phyloP scores from a whole-genome alignment of 2,329 filamentous ascomycete genomes.

The Orbilia blumenaviensis region DNA sequence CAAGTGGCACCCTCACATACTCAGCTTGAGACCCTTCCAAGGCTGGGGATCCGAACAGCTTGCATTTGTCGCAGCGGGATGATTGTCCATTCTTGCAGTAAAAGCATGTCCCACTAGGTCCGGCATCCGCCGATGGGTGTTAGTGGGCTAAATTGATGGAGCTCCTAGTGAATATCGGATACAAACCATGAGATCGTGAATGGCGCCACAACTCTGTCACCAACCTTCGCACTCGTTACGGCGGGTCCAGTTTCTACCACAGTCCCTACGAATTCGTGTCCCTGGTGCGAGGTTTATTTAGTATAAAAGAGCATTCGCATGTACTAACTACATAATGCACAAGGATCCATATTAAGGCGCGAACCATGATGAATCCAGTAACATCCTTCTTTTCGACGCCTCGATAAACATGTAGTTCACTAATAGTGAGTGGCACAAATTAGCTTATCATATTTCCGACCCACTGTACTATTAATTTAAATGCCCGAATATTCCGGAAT shows the following conservation, averaged over 20 bases:
- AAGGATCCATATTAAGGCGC: not conserved
- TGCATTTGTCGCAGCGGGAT: constrained; percentile 76
- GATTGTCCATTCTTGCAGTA: constrained; percentile 82
- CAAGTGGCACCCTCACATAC: constrained; percentile 81
- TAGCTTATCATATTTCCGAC: not conserved
- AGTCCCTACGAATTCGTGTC: constrained; percentile 86
- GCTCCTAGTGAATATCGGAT: not conserved
- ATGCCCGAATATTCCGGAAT: not conserved
- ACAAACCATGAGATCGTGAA: constrained; percentile 82
- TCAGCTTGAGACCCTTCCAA: constrained; percentile 85
- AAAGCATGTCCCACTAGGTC: constrained; percentile 74
- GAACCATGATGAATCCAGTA: constrained; percentile 69
- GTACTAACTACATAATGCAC: not conserved
- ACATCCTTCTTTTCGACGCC: constrained; percentile 76
- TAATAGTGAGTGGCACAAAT: constrained; percentile 59
- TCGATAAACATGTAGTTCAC: constrained; percentile 85
- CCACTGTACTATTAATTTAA: not conserved
- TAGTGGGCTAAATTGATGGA: constrained; percentile 27
- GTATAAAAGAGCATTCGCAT: not conserved
- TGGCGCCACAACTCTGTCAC: constrained; percentile 81
- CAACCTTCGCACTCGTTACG: constrained; percentile 75
- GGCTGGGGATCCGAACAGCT: constrained; percentile 74
- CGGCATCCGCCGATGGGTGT: constrained; percentile 14
- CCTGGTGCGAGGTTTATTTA: constrained; percentile 61
- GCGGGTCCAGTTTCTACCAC: constrained; percentile 73